Evolutionary conservation across 768 basidiomycete species (phyloP), one percentile per base, ranked within the genome.

Genomic region (Pisolithus sp.): DNA sequence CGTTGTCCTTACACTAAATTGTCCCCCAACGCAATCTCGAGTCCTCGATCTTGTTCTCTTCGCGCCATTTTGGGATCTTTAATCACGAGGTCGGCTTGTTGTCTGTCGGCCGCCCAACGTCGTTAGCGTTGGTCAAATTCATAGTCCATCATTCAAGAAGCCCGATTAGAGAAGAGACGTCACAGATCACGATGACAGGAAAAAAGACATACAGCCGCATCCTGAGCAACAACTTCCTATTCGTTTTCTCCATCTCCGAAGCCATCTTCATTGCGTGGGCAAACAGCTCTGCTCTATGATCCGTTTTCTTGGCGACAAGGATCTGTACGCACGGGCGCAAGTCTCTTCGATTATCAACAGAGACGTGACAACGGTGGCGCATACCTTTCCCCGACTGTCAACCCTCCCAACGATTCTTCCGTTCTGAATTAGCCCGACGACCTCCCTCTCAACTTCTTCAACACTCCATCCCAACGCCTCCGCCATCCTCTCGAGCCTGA

Each of bases 331-430:
- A 43, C 12, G 48, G 36, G 41, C 40, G 20, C 42, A 38, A 21
- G 40, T 21, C 42, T 30, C 23, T 41, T 44, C 47, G 7, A 58
- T 42, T 24, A 61, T 21, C 6, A 28, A 39, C 46, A 53, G 17
- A 37, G 37, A 9, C n/a, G 39, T 39, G 9, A 20, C 46, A 2
- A 2, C 1, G 8, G 28, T n/a, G 4, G 31, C 9, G 57, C 68
- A 39, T 45, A 86, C 90, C 77, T 90, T 92, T 68, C 93, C 91
- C 66, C 88, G 86, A 60, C 89, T 86, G 64, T 97, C 93, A 17
- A 96, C 84, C 9, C 91, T 76, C 3, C 82, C 93, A 59, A 86
- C 79, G 54, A 97, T 89, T 44, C 80, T 75, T 1, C 89, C 88
- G 1, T 73, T 72, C 63, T 86, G 83, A 51, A 97, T 92, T 34